Evolutionary conservation across 2,329 filamentous ascomycete species (phyloP), one percentile per base, ranked within the genome.

Genomic region (Sclerotinia trifoliorum): DNA sequence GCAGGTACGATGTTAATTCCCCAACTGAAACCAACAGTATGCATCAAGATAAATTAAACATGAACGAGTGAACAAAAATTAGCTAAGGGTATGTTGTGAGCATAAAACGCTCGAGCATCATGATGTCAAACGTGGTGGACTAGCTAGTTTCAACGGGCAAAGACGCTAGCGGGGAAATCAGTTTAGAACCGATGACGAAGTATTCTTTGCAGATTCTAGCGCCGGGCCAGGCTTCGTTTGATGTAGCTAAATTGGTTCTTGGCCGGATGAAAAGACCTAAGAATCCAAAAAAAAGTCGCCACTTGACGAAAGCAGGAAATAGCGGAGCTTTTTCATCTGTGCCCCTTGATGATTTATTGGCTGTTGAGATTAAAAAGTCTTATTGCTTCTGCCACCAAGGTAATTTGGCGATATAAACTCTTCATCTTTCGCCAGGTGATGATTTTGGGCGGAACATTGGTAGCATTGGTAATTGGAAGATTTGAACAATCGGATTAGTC

Each of bases 61-160:
- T 10, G 48, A 35, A 13, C 13, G 42, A 35, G 13, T 19, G 8
- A 13, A 39, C 6, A 24, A 32, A 10, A 35, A 11, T 26, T 21
- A 48, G 19, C 21, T n/a, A 57, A 24, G 52, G 26, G 21, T 21
- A 48, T 58, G 26, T 32, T 17, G 52, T 35, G 10, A 46, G 48
- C 26, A 65, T 58, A 26, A 65, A 65, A 39, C 26, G 63, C 51
- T 65, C 63, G 35, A 48, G 24, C 63, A 52, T 49, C 32, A 26
- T 35, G 8, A 58, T 26, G 24, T 32, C 42, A 48, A 65, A 48
- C 52, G 42, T 58, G 39, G 21, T 35, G 39, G 39, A 26, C 35
- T 58, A 49, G 63, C 26, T 48, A 39, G 63, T 65, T 65, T 65
- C 52, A 58, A 29, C 17, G 17, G 19, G 42, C 15, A 65, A 26